Percentiles rank a stretch among this genome's conserved stretches.
Evolutionary conservation across 208 protist genomes (phyloP).

Genomic region (Strigomonas culicis): DNA sequence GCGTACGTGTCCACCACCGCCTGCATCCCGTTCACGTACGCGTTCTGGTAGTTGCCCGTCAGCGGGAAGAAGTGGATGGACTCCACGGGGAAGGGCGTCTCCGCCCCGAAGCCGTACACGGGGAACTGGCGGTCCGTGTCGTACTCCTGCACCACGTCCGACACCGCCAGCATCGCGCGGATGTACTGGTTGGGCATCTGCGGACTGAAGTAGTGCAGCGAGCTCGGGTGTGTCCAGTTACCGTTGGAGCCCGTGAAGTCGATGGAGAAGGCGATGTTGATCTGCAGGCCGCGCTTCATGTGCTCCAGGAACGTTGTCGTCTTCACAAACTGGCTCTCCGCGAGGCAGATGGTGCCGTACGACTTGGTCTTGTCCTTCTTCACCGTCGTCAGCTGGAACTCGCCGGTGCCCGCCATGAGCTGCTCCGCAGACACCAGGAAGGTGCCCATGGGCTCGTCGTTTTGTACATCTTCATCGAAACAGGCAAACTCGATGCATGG

Average conservation of each 20-base stretch:
- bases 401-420: slow-evolving; percentile 2
- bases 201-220: slow-evolving; percentile 53
- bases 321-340: slow-evolving; percentile 19
- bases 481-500: slow-evolving; percentile 24
- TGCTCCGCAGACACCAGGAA: slow-evolving; percentile 23
- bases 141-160: slow-evolving; percentile 42
- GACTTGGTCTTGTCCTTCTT: slow-evolving; percentile 31
- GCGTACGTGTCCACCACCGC: slow-evolving; percentile 52
- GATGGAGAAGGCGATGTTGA: slow-evolving; percentile 64
- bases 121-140: slow-evolving; percentile 45
- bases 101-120: slow-evolving; percentile 43
- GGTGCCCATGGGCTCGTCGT: slow-evolving; percentile 20
- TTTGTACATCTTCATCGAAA: slow-evolving; percentile 17
- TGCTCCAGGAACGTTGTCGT: slow-evolving; percentile 51
- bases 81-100: slow-evolving; percentile 27
- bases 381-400: slow-evolving; percentile 20
- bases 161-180: slow-evolving; percentile 36
- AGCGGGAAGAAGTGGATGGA: slow-evolving; percentile 57
- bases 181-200: slow-evolving; percentile 37
- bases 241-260: slow-evolving; percentile 78
- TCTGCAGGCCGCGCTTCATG: slow-evolving; percentile 37
- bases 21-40: slow-evolving; percentile 50
- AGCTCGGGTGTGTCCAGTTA: slow-evolving; percentile 31
- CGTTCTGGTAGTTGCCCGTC: slow-evolving; percentile 28
- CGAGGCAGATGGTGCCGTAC: slow-evolving; percentile 27